Evolutionary conservation across 2,329 filamentous ascomycete species (phyloP).

Genomic region (Pseudogymnoascus sp.): DNA sequence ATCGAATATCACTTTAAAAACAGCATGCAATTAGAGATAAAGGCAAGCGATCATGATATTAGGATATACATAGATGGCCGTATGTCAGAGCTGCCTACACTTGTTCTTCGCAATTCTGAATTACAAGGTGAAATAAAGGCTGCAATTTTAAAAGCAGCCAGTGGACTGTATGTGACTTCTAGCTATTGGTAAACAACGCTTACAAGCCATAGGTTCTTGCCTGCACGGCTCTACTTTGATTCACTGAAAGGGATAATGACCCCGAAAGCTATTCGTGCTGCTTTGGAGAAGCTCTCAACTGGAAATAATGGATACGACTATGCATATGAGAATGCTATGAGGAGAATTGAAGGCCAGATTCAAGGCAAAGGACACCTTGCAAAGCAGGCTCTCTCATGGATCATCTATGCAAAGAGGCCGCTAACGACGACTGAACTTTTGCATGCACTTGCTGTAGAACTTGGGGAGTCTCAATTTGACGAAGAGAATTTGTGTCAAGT

Average conservation of each 20-base stretch:
- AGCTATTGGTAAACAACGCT: neutral
- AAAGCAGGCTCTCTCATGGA: constrained; percentile 21
- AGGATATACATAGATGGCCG: constrained; percentile 22
- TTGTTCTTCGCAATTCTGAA: neutral
- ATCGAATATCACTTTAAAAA: constrained; percentile 21
- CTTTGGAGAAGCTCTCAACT: constrained; percentile 25
- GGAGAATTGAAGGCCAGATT: constrained; percentile 28
- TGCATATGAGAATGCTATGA: constrained; percentile 26
- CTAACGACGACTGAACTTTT: constrained; percentile 26
- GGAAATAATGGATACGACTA: constrained; percentile 14
- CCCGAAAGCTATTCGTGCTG: constrained; percentile 21
- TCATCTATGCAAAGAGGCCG: constrained; percentile 18
- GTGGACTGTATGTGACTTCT: constrained; percentile 28
- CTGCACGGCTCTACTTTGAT: constrained; percentile 28
- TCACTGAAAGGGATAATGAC: constrained; percentile 25
- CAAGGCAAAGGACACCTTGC: constrained; percentile 24
- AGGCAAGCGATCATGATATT: constrained; percentile 27
- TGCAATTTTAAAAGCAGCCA: constrained; percentile 19
- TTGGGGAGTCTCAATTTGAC: constrained; percentile 18
- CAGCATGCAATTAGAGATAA: constrained; percentile 24
- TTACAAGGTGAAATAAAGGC: constrained; percentile 22
- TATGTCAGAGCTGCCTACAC: constrained; percentile 19
- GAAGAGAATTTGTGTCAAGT: constrained; percentile 17
- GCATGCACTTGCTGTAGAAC: constrained; percentile 28
- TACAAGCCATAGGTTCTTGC: neutral